phyloP scores from a whole-genome alignment of 495 filamentous ascomycete species.

The Talaromyces liani region DNA sequence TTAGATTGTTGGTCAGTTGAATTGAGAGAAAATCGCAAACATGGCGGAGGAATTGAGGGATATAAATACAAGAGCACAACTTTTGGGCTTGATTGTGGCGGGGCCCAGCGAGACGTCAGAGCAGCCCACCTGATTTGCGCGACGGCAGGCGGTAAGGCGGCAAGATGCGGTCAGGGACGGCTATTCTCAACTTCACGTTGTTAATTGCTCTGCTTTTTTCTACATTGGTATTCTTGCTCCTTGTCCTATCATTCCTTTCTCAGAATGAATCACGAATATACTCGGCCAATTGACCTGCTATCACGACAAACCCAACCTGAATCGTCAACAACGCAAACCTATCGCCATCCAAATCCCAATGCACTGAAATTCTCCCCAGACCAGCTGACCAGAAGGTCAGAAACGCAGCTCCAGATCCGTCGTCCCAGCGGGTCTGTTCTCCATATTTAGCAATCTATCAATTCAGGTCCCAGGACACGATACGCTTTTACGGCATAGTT shows the following conservation, averaged over 20 bases:
- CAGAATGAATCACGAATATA: background rate
- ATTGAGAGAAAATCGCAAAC: background rate
- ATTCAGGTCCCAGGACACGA: background rate
- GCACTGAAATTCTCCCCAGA: background rate
- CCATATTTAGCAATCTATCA: slow-evolving; percentile 2
- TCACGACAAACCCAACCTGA: background rate
- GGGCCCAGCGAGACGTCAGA: slow-evolving; percentile 5
- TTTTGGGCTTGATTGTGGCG: background rate
- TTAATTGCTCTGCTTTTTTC: background rate
- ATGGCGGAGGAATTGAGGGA: background rate
- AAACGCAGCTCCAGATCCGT: background rate
- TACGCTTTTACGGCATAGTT: background rate
- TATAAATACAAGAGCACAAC: background rate
- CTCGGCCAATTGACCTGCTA: background rate
- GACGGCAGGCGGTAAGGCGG: slow-evolving; percentile 6
- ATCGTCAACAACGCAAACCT: background rate
- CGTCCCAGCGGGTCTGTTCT: background rate
- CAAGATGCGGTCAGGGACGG: slow-evolving; percentile 11
- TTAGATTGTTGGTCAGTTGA: background rate
- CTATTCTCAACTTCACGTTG: background rate
- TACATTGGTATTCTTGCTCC: background rate
- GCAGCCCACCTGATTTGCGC: background rate
- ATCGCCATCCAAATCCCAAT: background rate
- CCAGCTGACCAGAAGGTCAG: slow-evolving; percentile 2
- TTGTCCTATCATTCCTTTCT: background rate